phyloP scores from a whole-genome alignment of 495 filamentous ascomycete genomes.

The Neohortaea acidophila region DNA sequence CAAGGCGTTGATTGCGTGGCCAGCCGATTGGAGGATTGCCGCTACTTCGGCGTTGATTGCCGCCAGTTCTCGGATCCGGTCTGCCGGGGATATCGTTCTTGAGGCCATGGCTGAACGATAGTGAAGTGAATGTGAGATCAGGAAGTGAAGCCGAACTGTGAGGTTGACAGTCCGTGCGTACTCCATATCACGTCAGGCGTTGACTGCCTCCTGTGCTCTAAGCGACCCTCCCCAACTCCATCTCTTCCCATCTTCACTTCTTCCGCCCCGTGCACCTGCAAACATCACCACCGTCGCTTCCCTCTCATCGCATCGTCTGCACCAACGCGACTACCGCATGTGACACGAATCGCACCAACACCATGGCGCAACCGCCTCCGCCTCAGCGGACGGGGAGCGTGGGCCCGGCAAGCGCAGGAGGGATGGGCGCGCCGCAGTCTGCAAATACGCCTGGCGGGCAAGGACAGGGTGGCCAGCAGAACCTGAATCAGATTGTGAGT shows the following conservation, averaged over 20 bases:
- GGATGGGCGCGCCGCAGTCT: slow-evolving; percentile 23
- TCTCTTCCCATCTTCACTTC: too few species aligned
- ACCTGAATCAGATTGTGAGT: slow-evolving; percentile 89
- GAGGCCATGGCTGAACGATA: slow-evolving; percentile 5
- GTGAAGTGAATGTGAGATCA: too few species aligned
- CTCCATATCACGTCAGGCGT: too few species aligned
- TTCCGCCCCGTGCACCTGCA: too few species aligned
- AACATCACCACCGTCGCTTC: too few species aligned
- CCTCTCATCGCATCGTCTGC: too few species aligned
- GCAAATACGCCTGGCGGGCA: slow-evolving; percentile 7
- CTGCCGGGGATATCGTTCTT: slow-evolving; percentile 22
- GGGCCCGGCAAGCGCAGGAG: slow-evolving; percentile 14
- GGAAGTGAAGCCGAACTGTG: too few species aligned
- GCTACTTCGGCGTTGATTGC: slow-evolving; percentile 51
- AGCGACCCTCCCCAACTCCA: too few species aligned
- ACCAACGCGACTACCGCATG: too few species aligned
- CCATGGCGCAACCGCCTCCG: slow-evolving; percentile 18
- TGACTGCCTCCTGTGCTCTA: too few species aligned
- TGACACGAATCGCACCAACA: neutral
- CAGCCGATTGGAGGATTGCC: slow-evolving; percentile 50
- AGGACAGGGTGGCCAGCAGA: slow-evolving; percentile 47
- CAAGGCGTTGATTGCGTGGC: slow-evolving; percentile 52
- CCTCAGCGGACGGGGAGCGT: slow-evolving; percentile 15
- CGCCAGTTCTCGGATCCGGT: slow-evolving; percentile 64
- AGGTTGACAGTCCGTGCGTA: too few species aligned